Conservation (phyloP, 176 grass and related monocot genomes). For the Oryza australiensis region DNA sequence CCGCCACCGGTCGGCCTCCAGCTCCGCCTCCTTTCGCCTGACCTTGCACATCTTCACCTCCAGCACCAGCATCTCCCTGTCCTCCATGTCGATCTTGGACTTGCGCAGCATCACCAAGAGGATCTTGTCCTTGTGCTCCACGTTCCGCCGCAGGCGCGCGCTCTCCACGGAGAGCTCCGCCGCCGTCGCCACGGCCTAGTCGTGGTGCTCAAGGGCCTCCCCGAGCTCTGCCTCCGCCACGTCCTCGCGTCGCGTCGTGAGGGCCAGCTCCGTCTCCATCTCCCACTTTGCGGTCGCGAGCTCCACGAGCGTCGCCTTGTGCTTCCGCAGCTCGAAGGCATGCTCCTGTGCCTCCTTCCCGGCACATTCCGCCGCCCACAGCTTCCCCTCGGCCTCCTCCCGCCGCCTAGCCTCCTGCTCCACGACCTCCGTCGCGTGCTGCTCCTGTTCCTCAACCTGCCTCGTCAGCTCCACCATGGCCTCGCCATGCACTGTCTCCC, state of each 20-base stretch:
- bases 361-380: slow-evolving; percentile 13
- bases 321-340: slow-evolving; percentile 59
- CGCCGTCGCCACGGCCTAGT: slow-evolving; percentile 42
- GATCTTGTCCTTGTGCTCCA: slow-evolving; percentile 84
- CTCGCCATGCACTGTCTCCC: slow-evolving; percentile 49
- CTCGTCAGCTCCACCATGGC: slow-evolving; percentile 36
- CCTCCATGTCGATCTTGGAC: slow-evolving; percentile 72
- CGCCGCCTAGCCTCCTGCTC: slow-evolving; percentile 46
- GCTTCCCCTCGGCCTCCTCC: slow-evolving; percentile 47
- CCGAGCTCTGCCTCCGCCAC: slow-evolving; percentile 42
- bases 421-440: slow-evolving; percentile 27
- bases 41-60: slow-evolving; percentile 77
- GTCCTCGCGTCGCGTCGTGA: slow-evolving; percentile 51
- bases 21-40: slow-evolving; percentile 70
- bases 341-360: slow-evolving; percentile 47
- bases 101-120: slow-evolving; percentile 82
- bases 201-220: slow-evolving; percentile 27
- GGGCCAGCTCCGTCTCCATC: slow-evolving; percentile 61
- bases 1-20: slow-evolving; percentile 70
- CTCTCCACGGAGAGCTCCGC: slow-evolving; percentile 54
- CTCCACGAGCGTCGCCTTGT: slow-evolving; percentile 73
- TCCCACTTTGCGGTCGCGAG: slow-evolving; percentile 64
- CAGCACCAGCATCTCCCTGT: slow-evolving; percentile 65
- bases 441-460: slow-evolving; percentile 54
- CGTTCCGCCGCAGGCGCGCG: slow-evolving; percentile 53